Evolutionary conservation across 2,329 filamentous ascomycete species (phyloP).

Genomic region (Geoglossum cookeanum): DNA sequence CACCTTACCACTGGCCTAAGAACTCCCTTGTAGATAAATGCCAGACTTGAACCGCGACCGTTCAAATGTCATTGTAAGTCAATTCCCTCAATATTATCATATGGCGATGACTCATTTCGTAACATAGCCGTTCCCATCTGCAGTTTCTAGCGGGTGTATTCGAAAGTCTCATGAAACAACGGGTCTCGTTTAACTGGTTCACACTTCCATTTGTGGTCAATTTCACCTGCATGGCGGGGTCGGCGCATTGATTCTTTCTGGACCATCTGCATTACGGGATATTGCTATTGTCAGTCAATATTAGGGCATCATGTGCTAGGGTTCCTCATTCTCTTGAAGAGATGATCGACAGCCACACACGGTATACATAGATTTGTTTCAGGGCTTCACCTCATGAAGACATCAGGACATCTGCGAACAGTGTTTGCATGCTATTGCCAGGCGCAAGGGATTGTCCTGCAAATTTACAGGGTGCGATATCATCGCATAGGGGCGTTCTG

Average conservation of each 20-base stretch:
- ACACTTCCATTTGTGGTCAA: background rate
- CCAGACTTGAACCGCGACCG: background rate
- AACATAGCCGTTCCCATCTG: background rate
- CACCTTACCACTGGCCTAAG: slow-evolving; percentile 12
- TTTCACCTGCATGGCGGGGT: background rate
- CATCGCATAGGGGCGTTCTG: no score
- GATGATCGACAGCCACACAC: background rate
- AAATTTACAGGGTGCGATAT: no score
- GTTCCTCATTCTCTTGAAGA: background rate
- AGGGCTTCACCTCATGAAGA: background rate
- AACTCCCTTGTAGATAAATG: slow-evolving; percentile 13
- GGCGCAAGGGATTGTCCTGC: no score
- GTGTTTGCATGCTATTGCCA: no score
- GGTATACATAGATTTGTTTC: background rate
- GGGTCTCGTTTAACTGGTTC: background rate
- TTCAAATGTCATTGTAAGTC: background rate
- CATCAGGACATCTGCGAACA: background rate
- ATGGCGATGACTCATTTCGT: background rate
- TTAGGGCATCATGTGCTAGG: background rate
- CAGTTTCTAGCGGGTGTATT: background rate
- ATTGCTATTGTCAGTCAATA: background rate
- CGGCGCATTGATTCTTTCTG: background rate
- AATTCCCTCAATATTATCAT: no score
- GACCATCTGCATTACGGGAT: background rate
- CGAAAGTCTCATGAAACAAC: background rate